Evolutionary conservation across 1,139 yeast species (phyloP), one percentile per base, ranked within the genome.

Genomic region (Saccharomyces hybrid): DNA sequence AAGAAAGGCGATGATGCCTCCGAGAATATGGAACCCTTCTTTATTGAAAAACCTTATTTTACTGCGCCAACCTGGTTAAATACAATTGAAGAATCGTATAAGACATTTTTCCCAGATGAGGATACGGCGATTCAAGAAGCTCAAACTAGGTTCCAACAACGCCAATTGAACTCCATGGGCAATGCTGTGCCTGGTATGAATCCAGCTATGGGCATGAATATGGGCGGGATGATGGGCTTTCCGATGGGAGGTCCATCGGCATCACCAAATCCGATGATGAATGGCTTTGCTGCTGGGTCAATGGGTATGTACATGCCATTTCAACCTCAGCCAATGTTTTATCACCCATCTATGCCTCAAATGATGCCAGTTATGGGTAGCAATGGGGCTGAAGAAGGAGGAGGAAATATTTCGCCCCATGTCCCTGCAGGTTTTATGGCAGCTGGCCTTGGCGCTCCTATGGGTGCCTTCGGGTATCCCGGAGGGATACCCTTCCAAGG

Each of bases 1-100:
- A 47, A 54, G 6, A 53, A 50, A 46, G 54, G 54, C n/a, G 55
- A 54, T 38, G 48, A 52, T 32, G 48, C 48, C 9, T 44, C 55
- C 23, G 60, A 59, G 47, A 53, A 50, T 4, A 59, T 65, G 62
- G 68, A 64, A 54, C 66, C 63, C 61, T 73, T 78, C 55, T 65
- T 71, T 26, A 70, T 82, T 57, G 93, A 84, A 61, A 81, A 77
- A 61, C 83, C 95, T 1, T 88, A 79, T 68, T 76, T 77, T 49
- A 85, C 95, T 0, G 85, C 89, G 4, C 96, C 96, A 52, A 85
- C 93, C 0, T 88, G 96, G 96, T 75, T 76, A 29, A 74, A 77
- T 25, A 82, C 85, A 3, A 71, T 78, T 27, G 85, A 82, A 50
- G 81, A 77, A 53, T 74, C 83, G 1, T 78, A 81, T 66, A 76